Evolutionary conservation across 2,329 filamentous ascomycete genomes (phyloP), one percentile per base, ranked within the genome.

Genomic region (Epichloe bromicola): DNA sequence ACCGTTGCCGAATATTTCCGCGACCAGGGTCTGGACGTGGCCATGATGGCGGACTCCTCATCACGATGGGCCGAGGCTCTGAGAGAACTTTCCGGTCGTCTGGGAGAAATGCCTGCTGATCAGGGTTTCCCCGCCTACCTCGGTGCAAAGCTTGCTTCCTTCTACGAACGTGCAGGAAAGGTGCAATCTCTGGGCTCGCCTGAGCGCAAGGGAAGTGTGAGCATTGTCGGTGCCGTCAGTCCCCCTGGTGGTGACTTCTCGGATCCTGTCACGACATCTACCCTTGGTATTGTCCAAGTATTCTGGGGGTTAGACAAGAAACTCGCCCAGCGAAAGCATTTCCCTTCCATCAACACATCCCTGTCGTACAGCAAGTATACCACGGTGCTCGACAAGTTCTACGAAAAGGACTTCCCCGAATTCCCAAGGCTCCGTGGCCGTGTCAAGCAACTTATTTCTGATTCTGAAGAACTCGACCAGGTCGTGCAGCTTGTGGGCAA

Each of bases 261-360:
- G 44, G 93, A 98, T 72, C 93, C 93, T 19, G 93, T 98, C 64
- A 98, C 93, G 14, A 88, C 81, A 54, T 86, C 87, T 58, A 98
- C 93, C 19, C 83, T 98, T 46, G 82, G 86, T 80, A 98, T 98
- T 65, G 93, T 98, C 63, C 93, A 98, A 69, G 93, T 98, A 60
- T 98, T 98, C 76, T 98, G 93, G 93, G 93, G 93, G 78, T 80
- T 97, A 48, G 93, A 98, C 78, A 97, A 98, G 85, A 97, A 97
- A 77, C 84, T 98, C 54, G 93, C 93, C 20, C 93, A 97, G 74
- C 85, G 93, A 63, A 98, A 98, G 75, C 93, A 98, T 72, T 98
- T 98, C 78, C 93, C 93, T 5, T 96, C 90, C 34, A 90, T 98
- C 75, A 98, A 98, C 76, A 97, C 93, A 8, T 82, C 82, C 19